These are phyloP conservation scores for Diplodia seriata DNA, from an alignment of 2,329 filamentous ascomycete genomes.

Conservation along the genomic window DNA sequence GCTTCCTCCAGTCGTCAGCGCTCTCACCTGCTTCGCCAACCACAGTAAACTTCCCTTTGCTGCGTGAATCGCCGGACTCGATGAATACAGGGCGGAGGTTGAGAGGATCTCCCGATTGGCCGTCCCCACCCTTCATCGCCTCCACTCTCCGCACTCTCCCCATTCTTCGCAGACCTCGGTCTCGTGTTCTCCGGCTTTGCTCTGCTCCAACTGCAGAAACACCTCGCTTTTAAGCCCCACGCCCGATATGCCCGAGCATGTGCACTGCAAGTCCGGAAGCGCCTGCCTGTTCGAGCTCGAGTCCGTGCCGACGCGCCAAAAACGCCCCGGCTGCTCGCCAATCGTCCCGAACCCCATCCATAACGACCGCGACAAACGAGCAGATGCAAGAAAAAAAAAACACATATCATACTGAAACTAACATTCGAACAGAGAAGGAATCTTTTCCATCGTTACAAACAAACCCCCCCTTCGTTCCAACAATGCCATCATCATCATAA, in stretches of 20 bases:
- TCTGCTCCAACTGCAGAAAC: background rate
- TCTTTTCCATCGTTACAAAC: too few species aligned
- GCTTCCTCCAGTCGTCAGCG: too few species aligned
- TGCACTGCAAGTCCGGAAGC: background rate
- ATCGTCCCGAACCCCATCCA: too few species aligned
- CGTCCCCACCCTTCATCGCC: slow-evolving; percentile 1
- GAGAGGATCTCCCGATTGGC: background rate
- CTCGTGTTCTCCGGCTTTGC: too few species aligned
- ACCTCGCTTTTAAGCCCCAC: background rate
- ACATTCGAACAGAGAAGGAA: too few species aligned
- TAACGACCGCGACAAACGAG: too few species aligned
- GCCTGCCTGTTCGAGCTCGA: background rate
- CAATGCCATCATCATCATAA: background rate
- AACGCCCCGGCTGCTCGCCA: too few species aligned
- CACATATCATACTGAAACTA: too few species aligned
- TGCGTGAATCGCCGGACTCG: background rate
- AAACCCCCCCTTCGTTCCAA: background rate
- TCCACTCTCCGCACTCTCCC: slow-evolving; percentile 9
- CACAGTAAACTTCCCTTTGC: too few species aligned
- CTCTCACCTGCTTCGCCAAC: background rate
- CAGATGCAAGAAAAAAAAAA: background rate
- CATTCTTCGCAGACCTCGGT: background rate
- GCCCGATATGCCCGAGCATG: background rate
- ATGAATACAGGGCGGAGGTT: background rate
- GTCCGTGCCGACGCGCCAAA: background rate